Conservation (phyloP, 805 yeast genomes). For the Wickerhamiella australiensis region DNA sequence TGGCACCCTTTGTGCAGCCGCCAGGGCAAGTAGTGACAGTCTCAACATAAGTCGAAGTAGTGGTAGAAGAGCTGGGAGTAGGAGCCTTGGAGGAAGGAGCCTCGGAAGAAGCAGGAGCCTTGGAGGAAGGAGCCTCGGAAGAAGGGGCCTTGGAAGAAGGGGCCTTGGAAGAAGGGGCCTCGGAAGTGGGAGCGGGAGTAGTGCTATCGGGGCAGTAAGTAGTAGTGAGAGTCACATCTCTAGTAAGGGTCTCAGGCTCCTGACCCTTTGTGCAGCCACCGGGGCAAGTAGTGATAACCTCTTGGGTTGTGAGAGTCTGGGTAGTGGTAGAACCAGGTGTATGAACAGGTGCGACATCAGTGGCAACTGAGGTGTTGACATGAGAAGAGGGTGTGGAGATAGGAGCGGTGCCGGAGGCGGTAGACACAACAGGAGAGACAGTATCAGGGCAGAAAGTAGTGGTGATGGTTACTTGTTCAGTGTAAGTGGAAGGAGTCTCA, state of each 20-base stretch:
- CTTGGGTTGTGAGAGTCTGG: slow-evolving; percentile 5
- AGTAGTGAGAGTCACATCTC: not conserved
- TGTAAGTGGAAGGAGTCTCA: slow-evolving; percentile 2
- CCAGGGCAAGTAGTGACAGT: slow-evolving; percentile 9
- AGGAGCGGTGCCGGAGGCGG: not conserved
- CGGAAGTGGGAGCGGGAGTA: not conserved
- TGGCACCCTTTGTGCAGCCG: slow-evolving; percentile 9
- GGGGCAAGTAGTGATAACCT: slow-evolving; percentile 37
- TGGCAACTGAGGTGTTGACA: not conserved
- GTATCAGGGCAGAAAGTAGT: slow-evolving; percentile 12
- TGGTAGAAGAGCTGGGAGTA: not conserved
- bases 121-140: not conserved
- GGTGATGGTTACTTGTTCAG: slow-evolving; percentile 2
- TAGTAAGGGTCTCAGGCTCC: slow-evolving; percentile 4
- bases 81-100: slow-evolving; percentile 22
- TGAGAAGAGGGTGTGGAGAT: not conserved
- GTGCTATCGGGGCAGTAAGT: slow-evolving; percentile 11
- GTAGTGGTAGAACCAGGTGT: slow-evolving; percentile 4
- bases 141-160: not conserved
- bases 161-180: not conserved
- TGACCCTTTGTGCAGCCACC: slow-evolving; percentile 9
- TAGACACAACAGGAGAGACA: not conserved
- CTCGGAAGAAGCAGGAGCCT: not conserved
- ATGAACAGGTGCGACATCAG: not conserved
- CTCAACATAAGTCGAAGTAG: slow-evolving; percentile 18